Percentiles rank a stretch among this genome's conserved stretches.
Conservation (phyloP, 2,329 filamentous ascomycete genomes). For the Phoma herbarum region DNA sequence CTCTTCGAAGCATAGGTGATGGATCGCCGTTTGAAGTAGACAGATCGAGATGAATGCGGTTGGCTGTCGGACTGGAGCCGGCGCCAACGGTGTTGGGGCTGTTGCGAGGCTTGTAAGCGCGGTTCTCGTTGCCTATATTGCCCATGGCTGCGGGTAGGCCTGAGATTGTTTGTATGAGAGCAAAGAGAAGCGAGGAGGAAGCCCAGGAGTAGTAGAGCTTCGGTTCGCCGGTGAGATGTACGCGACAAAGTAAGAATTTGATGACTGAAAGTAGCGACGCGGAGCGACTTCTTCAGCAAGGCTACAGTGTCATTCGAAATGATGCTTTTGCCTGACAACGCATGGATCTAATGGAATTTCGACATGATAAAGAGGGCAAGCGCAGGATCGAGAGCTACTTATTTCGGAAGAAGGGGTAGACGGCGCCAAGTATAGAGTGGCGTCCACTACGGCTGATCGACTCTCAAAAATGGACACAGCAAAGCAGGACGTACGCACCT, state of each 20-base stretch:
- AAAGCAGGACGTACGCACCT: slow-evolving; percentile 9
- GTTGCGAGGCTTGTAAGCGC: slow-evolving; percentile 37
- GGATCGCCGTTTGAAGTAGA: slow-evolving; percentile 36
- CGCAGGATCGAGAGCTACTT: neutral
- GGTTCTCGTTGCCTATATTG: slow-evolving; percentile 38
- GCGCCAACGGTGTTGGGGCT: slow-evolving; percentile 29
- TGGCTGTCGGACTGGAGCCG: slow-evolving; percentile 10
- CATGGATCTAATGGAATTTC: neutral
- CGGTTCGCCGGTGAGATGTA: neutral
- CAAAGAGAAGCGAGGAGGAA: neutral
- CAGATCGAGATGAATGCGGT: slow-evolving; percentile 47
- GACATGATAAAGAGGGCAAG: neutral
- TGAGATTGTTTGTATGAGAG: neutral
- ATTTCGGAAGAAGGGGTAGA: slow-evolving; percentile 3
- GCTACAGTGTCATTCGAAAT: neutral
- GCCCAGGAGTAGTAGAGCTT: too few relatives aligned
- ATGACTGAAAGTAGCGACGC: too few relatives aligned
- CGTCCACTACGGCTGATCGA: slow-evolving; percentile 8
- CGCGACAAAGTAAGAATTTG: too few relatives aligned
- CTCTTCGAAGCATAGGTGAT: slow-evolving; percentile 43
- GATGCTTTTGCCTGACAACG: slow-evolving; percentile 4
- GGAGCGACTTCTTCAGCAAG: neutral
- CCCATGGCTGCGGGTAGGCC: slow-evolving; percentile 22
- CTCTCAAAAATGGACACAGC: neutral
- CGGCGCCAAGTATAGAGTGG: slow-evolving; percentile 14